Conservation (phyloP, 2,329 filamentous ascomycete genomes). For the Alternaria sp. region DNA sequence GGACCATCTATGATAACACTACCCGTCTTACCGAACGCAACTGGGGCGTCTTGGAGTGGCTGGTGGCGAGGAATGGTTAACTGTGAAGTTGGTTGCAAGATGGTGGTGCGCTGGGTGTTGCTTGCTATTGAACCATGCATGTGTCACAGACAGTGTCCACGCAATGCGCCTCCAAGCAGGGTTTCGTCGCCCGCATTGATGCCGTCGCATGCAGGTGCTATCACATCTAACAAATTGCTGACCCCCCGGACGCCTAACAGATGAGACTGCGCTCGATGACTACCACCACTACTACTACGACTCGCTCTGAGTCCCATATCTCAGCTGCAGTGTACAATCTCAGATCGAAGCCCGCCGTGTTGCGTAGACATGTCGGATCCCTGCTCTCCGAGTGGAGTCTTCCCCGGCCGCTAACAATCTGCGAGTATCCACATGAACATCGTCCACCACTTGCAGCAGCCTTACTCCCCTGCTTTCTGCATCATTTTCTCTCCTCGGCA, state of each 20-base stretch:
- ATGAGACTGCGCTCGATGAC: neutral
- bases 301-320: neutral
- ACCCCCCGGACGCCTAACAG: conserved; percentile 8
- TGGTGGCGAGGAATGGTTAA: neutral
- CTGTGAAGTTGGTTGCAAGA: neutral
- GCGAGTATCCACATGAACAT: conserved; percentile 3
- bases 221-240: neutral
- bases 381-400: conserved; percentile 18
- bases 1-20: conserved; percentile 5
- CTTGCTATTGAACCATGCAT: conserved; percentile 1
- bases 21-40: neutral
- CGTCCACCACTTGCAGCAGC: conserved; percentile 21
- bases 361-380: conserved; percentile 4
- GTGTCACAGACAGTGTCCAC: conserved; percentile 8
- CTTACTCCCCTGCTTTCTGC: conserved; percentile 16
- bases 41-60: neutral
- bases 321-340: neutral
- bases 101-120: neutral
- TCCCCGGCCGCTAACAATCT: conserved; percentile 28
- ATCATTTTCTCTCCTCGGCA: conserved; percentile 6
- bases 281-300: neutral
- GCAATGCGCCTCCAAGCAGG: conserved; percentile 6
- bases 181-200: conserved; percentile 9
- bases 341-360: neutral
- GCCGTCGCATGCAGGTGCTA: conserved; percentile 13